These are phyloP conservation scores for Penicillium sp. DNA, from an alignment of 2,329 filamentous ascomycete genomes.

Conservation along the genomic window DNA sequence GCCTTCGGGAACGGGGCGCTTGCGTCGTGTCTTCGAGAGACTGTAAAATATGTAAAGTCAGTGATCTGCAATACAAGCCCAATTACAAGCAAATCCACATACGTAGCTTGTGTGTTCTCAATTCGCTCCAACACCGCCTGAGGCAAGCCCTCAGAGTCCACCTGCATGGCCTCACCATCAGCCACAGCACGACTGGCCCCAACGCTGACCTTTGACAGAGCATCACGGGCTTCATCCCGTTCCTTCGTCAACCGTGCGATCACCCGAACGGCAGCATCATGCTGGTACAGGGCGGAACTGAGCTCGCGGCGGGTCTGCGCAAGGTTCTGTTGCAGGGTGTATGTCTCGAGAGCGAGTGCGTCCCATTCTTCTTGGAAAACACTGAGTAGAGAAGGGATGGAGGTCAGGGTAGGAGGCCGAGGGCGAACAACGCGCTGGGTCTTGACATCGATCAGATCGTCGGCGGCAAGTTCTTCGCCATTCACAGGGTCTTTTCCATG, in stretches of 20 bases:
- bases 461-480: conserved; percentile 75
- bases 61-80: background rate
- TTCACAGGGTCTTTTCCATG: conserved; percentile 90
- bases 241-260: conserved; percentile 90
- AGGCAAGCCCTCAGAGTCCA: conserved; percentile 77
- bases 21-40: conserved; percentile 83
- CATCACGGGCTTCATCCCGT: conserved; percentile 86
- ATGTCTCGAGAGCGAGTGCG: conserved; percentile 84
- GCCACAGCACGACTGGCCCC: conserved; percentile 52
- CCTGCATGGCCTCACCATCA: conserved; percentile 85
- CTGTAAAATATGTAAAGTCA: conserved; percentile 46
- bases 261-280: conserved; percentile 93
- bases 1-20: conserved; percentile 77
- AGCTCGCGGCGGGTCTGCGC: conserved; percentile 90
- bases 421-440: conserved; percentile 80
- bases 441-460: conserved; percentile 87
- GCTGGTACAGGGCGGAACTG: conserved; percentile 89
- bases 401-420: conserved; percentile 88
- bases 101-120: conserved; percentile 78
- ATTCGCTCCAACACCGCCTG: conserved; percentile 70
- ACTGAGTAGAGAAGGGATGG: conserved; percentile 88
- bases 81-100: conserved; percentile 42
- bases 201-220: conserved; percentile 80
- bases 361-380: conserved; percentile 99
- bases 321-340: conserved; percentile 85